phyloP scores from a whole-genome alignment of 306 rosid genomes.

The Cercis canadensis region DNA sequence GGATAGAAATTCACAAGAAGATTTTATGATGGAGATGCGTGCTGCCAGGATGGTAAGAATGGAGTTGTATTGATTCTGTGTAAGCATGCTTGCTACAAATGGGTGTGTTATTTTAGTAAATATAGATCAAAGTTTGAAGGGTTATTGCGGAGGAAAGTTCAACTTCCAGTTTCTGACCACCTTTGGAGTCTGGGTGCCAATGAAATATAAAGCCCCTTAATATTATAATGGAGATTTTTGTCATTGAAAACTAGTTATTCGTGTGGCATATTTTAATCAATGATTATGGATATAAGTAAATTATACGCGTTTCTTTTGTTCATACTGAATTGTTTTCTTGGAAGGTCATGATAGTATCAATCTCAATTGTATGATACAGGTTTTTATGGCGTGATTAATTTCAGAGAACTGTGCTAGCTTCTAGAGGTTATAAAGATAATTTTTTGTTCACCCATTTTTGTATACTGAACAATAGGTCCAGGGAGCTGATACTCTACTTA shows the following conservation, averaged over 20 bases:
- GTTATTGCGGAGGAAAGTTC: conserved; percentile 7
- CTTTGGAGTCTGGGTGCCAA: conserved; percentile 8
- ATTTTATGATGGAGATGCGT: conserved; percentile 94
- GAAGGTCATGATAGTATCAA: neutral
- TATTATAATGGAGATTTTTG: neutral
- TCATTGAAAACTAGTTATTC: neutral
- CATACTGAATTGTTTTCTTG: conserved; percentile 4
- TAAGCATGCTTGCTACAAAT: conserved; percentile 15
- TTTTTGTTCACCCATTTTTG: no score
- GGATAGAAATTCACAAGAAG: conserved; percentile 88
- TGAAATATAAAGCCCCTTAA: neutral
- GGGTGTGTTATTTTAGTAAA: no score
- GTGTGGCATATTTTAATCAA: neutral
- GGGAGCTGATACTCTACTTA: no score
- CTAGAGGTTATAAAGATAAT: no score
- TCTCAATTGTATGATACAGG: neutral
- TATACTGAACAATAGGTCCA: no score
- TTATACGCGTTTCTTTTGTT: neutral
- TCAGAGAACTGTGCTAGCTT: no score
- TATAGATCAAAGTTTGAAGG: neutral
- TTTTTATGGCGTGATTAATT: no score
- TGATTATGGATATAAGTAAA: neutral
- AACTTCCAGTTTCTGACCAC: neutral
- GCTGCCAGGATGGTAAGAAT: conserved; percentile 78
- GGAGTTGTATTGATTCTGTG: neutral